These are phyloP conservation scores for Arthroderma uncinatum DNA, from an alignment of 2,329 filamentous ascomycete genomes.

Conservation along the genomic window DNA sequence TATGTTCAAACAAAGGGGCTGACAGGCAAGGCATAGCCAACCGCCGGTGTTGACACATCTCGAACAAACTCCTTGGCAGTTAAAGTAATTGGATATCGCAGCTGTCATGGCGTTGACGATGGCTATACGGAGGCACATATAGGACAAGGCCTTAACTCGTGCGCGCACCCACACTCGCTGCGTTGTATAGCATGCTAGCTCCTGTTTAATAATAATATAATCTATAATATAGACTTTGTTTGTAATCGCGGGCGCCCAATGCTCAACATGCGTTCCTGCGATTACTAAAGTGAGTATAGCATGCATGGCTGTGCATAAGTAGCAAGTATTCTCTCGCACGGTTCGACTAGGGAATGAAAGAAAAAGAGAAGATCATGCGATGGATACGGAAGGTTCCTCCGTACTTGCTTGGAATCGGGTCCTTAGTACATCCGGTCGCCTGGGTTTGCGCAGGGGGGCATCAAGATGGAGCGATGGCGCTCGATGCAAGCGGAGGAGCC, in stretches of 20 bases:
- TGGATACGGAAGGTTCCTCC: neutral
- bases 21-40: neutral
- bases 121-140: too few relatives aligned
- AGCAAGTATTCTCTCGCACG: too few relatives aligned
- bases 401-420: neutral
- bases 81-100: neutral
- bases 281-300: neutral
- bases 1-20: neutral
- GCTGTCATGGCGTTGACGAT: too few relatives aligned
- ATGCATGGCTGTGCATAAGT: neutral
- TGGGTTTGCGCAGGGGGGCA: too few relatives aligned
- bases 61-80: neutral
- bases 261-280: neutral
- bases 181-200: too few relatives aligned
- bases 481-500: too few relatives aligned
- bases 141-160: too few relatives aligned
- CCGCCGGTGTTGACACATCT: neutral
- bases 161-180: too few relatives aligned
- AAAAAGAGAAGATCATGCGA: neutral
- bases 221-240: too few relatives aligned
- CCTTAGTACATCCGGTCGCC: neutral
- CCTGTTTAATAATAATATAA: too few relatives aligned
- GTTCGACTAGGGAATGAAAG: neutral
- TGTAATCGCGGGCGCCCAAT: too few relatives aligned
- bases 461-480: too few relatives aligned